Evolutionary conservation across 1,139 yeast species (phyloP).

Genomic region (Blastobotrys capitulatus): DNA sequence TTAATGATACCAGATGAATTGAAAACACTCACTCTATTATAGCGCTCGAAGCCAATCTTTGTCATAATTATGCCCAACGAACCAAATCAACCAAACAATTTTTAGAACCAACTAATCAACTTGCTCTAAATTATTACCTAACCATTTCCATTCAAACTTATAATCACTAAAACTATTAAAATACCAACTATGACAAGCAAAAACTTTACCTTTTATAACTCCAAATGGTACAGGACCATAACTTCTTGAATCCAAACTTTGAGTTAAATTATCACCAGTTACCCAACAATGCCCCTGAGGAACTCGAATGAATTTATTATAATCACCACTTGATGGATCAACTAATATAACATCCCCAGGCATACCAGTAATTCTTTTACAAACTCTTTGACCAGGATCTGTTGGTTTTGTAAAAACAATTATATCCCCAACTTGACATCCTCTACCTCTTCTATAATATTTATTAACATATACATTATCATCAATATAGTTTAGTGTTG

Average conservation of each 20-base stretch:
- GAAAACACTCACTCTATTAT: no score
- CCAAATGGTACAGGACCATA: slow-evolving; percentile 89
- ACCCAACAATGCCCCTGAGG: slow-evolving; percentile 91
- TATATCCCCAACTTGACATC: slow-evolving; percentile 73
- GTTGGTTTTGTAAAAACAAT: slow-evolving; percentile 88
- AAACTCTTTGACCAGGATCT: slow-evolving; percentile 78
- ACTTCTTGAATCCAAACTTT: slow-evolving; percentile 84
- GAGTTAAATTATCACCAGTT: slow-evolving; percentile 87
- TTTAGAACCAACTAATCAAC: not conserved
- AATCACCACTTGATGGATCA: slow-evolving; percentile 49
- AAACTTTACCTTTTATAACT: slow-evolving; percentile 77
- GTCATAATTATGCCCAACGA: no score
- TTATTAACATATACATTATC: slow-evolving; percentile 83
- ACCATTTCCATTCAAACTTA: slow-evolving; percentile 14
- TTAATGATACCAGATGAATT: no score
- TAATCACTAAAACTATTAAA: slow-evolving; percentile 17
- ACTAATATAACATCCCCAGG: slow-evolving; percentile 81
- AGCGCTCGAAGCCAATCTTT: no score
- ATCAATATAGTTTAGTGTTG: slow-evolving; percentile 67
- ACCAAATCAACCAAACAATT: no score
- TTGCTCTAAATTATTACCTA: slow-evolving; percentile 8
- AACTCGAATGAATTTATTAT: slow-evolving; percentile 48
- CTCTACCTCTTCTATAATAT: slow-evolving; percentile 50
- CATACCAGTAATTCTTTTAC: slow-evolving; percentile 93
- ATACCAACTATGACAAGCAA: slow-evolving; percentile 43